phyloP scores from a whole-genome alignment of 768 basidiomycete genomes.

The Hygrocybe coccinea region DNA sequence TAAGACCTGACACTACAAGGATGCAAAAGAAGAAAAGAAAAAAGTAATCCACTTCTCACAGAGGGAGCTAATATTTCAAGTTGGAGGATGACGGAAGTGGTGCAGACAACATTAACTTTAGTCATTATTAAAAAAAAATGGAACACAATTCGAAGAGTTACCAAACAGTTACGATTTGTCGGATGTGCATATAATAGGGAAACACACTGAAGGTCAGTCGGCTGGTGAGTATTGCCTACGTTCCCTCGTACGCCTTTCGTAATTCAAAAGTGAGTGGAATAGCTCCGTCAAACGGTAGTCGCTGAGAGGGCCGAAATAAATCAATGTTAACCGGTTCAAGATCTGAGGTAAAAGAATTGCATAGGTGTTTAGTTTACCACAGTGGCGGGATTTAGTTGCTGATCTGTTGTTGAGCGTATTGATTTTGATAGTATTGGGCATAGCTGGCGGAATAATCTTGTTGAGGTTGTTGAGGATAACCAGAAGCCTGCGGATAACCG shows the following conservation, averaged over 20 bases:
- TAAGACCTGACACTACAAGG: not conserved
- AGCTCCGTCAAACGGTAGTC: constrained; percentile 9
- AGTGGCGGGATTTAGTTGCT: constrained; percentile 26
- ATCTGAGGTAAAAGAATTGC: constrained; percentile 22
- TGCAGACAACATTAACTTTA: not conserved
- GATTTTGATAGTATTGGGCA: constrained; percentile 83
- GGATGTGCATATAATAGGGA: constrained; percentile 12
- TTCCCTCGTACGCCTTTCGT: constrained; percentile 16
- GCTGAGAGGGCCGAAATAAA: not conserved
- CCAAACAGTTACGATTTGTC: constrained; percentile 8
- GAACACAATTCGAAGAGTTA: constrained; percentile 14
- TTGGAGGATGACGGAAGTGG: not conserved
- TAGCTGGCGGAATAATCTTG: constrained; percentile 71
- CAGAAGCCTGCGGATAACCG: constrained; percentile 43
- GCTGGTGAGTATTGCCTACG: constrained; percentile 21
- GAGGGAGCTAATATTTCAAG: not conserved
- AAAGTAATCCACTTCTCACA: not conserved
- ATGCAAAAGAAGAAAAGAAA: not conserved
- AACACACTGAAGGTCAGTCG: constrained; percentile 19
- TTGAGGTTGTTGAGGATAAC: constrained; percentile 47
- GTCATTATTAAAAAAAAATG: not conserved
- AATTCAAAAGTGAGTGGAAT: constrained; percentile 17
- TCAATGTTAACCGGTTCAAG: constrained; percentile 9
- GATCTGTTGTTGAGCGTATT: constrained; percentile 73
- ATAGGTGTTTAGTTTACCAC: constrained; percentile 33